Evolutionary conservation across 2,329 filamentous ascomycete species (phyloP).

Genomic region (Trichophyton equinum): DNA sequence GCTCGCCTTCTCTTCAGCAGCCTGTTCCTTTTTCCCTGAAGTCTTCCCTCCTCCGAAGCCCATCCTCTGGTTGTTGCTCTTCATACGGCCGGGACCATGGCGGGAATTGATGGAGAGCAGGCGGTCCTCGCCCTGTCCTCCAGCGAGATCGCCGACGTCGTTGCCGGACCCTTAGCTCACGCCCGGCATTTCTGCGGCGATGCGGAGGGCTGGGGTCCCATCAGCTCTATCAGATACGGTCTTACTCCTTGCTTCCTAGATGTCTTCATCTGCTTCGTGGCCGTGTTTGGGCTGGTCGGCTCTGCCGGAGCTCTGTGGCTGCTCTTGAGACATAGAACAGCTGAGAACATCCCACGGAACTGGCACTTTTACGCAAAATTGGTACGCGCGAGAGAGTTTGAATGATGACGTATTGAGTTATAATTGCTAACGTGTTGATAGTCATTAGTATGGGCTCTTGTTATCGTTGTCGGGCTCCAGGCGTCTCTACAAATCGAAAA

Average conservation of each 20-base stretch:
- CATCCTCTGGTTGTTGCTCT: background rate
- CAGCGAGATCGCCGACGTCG: conserved; percentile 11
- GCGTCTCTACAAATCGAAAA: conserved; percentile 61
- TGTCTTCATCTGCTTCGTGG: conserved; percentile 68
- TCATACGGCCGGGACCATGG: conserved; percentile 15
- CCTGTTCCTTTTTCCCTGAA: background rate
- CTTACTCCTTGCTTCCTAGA: conserved; percentile 97
- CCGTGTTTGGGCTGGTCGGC: conserved; percentile 63
- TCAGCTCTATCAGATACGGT: conserved; percentile 79
- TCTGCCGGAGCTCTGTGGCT: conserved; percentile 71
- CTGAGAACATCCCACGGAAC: conserved; percentile 60
- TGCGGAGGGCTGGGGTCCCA: conserved; percentile 84
- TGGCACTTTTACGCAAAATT: conserved; percentile 91
- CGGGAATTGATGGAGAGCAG: conserved; percentile 15
- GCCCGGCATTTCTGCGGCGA: conserved; percentile 68
- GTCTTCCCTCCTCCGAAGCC: background rate
- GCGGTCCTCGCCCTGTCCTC: conserved; percentile 15
- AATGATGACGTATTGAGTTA: background rate
- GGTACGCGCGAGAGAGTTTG: conserved; percentile 39
- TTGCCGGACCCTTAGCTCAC: conserved; percentile 25
- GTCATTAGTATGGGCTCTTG: conserved; percentile 54
- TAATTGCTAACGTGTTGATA: conserved; percentile 19
- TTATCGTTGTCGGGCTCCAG: conserved; percentile 57
- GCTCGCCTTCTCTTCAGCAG: background rate
- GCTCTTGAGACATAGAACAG: conserved; percentile 56